Base-by-base conservation (phyloP, 208 protist species). In the Acanthamoeba royreba region DNA sequence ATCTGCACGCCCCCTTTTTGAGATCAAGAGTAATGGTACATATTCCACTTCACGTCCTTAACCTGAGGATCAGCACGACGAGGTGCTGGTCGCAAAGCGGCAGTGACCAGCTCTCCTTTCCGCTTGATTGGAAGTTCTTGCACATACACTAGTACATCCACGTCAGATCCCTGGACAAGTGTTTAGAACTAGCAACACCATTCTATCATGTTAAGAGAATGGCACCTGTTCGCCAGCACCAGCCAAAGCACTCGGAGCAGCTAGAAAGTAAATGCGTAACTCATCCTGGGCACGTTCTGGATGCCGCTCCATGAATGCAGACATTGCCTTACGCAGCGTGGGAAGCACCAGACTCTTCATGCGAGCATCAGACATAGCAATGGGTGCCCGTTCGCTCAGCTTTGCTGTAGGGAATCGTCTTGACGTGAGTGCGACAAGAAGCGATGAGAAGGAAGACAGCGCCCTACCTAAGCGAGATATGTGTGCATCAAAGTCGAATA, bases 41-140 rank as follows among this genome's bases (percentile, higher is more conserved):
- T 53, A 45, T 85, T 85, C 74, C 74, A 85, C 33, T 85, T 85
- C n/a, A 85, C 74, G 74, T 85, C 74, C 43, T 85, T 85, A 22
- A 85, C 74, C 28, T 85, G 74, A 15, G 74, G 74, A 35, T 85
- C 74, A n/a, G 43, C 74, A 7, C 74, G 38, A 28, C 74, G 74
- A 3, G 74, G 74, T 17, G 74, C 74, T 8, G 74, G 42, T n/a
- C 74, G 38, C 74, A 85, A 45, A 2, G 74, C 74, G 5, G 74
- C 43, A 28, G 74, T 85, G 25, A 85, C 74, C 8, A 53, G 74
- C 74, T 46, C 43, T 22, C 74, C 74, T 28, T 31, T 4, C 25
- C 0, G 43, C 28, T 85, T 85, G 0, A 53, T 28, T n/a, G 74
- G 74, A 5, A 85, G 74, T 45, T 40, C 42, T 33, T 85, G 74